phyloP scores from a whole-genome alignment of 495 filamentous ascomycete genomes.

The Immersiella caudata region DNA sequence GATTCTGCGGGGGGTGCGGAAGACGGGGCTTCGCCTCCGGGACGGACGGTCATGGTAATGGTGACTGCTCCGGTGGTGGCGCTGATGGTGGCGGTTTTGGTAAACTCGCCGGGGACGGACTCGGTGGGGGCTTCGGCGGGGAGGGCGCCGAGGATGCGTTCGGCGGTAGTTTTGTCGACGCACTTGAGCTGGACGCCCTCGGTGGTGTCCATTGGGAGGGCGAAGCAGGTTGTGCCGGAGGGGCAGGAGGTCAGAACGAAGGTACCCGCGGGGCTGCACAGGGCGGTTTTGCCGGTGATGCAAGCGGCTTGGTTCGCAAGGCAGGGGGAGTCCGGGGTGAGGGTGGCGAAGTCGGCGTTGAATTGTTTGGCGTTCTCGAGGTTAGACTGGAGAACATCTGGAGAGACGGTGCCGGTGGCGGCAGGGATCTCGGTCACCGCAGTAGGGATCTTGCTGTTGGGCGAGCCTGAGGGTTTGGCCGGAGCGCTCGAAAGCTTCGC shows the following conservation, averaged over 20 bases:
- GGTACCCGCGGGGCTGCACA: conserved; percentile 33
- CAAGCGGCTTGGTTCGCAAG: conserved; percentile 44
- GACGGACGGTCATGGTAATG: conserved; percentile 21
- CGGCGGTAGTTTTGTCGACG: conserved; percentile 32
- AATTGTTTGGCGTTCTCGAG: conserved; percentile 40
- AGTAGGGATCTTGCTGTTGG: conserved; percentile 42
- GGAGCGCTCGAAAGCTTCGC: background rate
- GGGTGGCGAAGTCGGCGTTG: conserved; percentile 42
- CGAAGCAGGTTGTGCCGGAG: conserved; percentile 39
- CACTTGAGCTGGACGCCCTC: conserved; percentile 44
- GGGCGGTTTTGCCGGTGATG: conserved; percentile 39
- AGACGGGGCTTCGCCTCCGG: background rate
- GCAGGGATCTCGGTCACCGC: conserved; percentile 38
- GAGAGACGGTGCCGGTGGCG: conserved; percentile 39
- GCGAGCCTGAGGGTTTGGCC: conserved; percentile 29
- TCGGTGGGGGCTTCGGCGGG: background rate
- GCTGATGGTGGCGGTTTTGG: conserved; percentile 20
- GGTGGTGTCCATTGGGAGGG: conserved; percentile 46
- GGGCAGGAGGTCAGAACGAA: conserved; percentile 39
- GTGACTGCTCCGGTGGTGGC: conserved; percentile 18
- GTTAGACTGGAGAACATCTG: conserved; percentile 41
- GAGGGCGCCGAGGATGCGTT: conserved; percentile 30
- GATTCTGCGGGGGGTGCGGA: background rate
- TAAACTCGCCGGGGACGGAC: background rate
- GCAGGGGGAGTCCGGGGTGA: conserved; percentile 45